Evolutionary conservation across 2,329 filamentous ascomycete genomes (phyloP), one percentile per base, ranked within the genome.

Genomic region (Falciphora oryzae): DNA sequence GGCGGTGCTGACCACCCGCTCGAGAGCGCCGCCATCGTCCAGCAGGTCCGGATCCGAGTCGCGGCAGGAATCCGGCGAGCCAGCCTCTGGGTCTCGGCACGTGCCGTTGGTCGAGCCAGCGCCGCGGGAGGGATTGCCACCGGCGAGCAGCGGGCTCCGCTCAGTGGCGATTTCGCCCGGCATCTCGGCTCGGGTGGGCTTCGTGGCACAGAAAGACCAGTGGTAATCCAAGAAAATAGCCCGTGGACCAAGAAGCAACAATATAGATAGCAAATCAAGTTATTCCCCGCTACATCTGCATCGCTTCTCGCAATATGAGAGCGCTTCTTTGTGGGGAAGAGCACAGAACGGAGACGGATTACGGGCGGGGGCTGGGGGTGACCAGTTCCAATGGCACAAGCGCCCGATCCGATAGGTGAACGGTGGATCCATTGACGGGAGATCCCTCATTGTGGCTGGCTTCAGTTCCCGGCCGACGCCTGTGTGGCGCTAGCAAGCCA

Each of bases 1-100:
- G 18, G 61, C 61, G 4, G 53, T 50, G 50, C 44, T 57, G 50
- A 63, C 53, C 27, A 63, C 61, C 44, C 50, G 50, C 61, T 63
- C 61, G 11, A 63, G 61, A 28, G 50, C 61, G 60, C 35, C 60
- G 60, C 44, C 44, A 53, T 53, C 27, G 57, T n/a, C 57, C 6
- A 28, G 57, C 27, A 29, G 10, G 50, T 44, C 25, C 25, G 50
- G 61, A 35, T 63, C 35, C 25, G 61, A 53, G 18, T 5, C 27
- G 22, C 32, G 25, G 27, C 32, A 61, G 32, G 32, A 8, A 8
- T 13, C 32, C 25, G 7, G 31, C 31, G 59, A 61, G 32, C 28
- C 59, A 27, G 59, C 25, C 32, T 38, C n/a, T 16, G 25, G 25
- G 60, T 44, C 38, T n/a, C 29, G 38, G 32, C 25, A 53, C 32